phyloP scores from a whole-genome alignment of 1,139 yeast genomes.

The Candida glucosophila region DNA sequence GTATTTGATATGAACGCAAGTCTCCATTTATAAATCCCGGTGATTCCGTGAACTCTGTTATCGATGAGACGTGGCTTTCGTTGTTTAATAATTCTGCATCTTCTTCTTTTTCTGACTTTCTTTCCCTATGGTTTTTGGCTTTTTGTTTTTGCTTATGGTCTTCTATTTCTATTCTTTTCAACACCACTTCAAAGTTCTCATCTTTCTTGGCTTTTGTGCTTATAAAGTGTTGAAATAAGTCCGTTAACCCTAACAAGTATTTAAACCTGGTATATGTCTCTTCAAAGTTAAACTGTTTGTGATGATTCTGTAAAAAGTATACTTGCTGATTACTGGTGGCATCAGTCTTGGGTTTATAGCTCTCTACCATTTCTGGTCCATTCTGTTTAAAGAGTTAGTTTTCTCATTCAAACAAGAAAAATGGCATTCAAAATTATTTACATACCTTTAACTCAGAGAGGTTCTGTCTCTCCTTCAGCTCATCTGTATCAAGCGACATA shows the following conservation, averaged over 20 bases:
- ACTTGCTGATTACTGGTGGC: too few relatives aligned
- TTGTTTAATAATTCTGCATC: conserved; percentile 58
- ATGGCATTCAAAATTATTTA: too few relatives aligned
- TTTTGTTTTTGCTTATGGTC: conserved; percentile 10
- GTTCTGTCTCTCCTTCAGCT: too few relatives aligned
- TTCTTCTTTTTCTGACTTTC: conserved; percentile 64
- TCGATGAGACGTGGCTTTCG: conserved; percentile 34
- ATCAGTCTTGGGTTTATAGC: too few relatives aligned
- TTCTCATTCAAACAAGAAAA: too few relatives aligned
- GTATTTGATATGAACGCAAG: conserved; percentile 78
- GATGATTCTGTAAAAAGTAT: conserved; percentile 43
- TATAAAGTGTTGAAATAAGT: conserved; percentile 61
- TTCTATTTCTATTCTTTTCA: conserved; percentile 30
- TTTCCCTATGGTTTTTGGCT: conserved; percentile 25
- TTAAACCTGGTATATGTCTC: conserved; percentile 57
- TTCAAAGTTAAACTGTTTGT: conserved; percentile 39
- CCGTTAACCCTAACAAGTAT: conserved; percentile 58
- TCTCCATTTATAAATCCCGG: conserved; percentile 59
- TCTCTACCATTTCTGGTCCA: too few relatives aligned
- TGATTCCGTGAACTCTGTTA: conserved; percentile 54
- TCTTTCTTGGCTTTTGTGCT: conserved; percentile 59
- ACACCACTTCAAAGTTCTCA: conserved; percentile 43
- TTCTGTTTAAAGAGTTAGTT: too few relatives aligned
- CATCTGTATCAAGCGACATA: too few relatives aligned
- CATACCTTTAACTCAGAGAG: too few relatives aligned